These are phyloP conservation scores for Rhodotorula sp. DNA, from an alignment of 1,284 basidiomycete genomes.

Conservation along the genomic window DNA sequence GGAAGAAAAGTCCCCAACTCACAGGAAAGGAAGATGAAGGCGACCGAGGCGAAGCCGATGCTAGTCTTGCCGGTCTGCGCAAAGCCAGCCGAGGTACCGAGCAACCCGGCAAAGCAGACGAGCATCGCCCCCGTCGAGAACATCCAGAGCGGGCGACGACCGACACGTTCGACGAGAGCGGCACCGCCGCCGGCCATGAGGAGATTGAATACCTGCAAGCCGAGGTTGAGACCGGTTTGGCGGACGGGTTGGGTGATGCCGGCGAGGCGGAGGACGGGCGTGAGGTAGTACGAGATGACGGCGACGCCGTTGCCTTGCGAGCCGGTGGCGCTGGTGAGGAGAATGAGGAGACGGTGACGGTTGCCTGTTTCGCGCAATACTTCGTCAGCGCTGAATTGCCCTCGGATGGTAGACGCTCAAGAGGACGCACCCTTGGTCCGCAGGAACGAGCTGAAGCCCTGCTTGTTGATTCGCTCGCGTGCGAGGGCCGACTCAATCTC, in stretches of 20 bases:
- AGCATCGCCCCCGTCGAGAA: slow-evolving; percentile 66
- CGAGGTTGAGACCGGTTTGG: slow-evolving; percentile 64
- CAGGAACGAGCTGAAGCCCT: slow-evolving; percentile 61
- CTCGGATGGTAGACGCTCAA: slow-evolving; percentile 53
- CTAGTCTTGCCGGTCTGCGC: slow-evolving; percentile 50
- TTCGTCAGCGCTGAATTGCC: too few relatives aligned
- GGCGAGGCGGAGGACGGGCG: slow-evolving; percentile 29
- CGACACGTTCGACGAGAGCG: slow-evolving; percentile 56
- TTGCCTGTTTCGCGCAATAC: background rate
- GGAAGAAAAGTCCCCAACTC: too few relatives aligned
- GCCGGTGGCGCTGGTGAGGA: slow-evolving; percentile 9
- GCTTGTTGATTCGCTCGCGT: slow-evolving; percentile 54
- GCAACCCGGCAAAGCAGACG: slow-evolving; percentile 62
- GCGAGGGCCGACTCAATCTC: slow-evolving; percentile 70
- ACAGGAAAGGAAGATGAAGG: slow-evolving; percentile 73
- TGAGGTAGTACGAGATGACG: slow-evolving; percentile 23
- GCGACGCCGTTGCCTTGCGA: slow-evolving; percentile 49
- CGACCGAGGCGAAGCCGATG: slow-evolving; percentile 64
- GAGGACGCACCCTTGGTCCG: slow-evolving; percentile 54
- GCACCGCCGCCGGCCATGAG: slow-evolving; percentile 58
- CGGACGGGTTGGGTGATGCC: slow-evolving; percentile 48
- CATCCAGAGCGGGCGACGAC: slow-evolving; percentile 64
- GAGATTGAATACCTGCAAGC: slow-evolving; percentile 62
- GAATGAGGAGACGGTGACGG: slow-evolving; percentile 61
- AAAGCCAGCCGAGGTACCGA: slow-evolving; percentile 56